Evolutionary conservation across 176 grass and related monocot genomes (phyloP).

Genomic region (Puya raimondii): DNA sequence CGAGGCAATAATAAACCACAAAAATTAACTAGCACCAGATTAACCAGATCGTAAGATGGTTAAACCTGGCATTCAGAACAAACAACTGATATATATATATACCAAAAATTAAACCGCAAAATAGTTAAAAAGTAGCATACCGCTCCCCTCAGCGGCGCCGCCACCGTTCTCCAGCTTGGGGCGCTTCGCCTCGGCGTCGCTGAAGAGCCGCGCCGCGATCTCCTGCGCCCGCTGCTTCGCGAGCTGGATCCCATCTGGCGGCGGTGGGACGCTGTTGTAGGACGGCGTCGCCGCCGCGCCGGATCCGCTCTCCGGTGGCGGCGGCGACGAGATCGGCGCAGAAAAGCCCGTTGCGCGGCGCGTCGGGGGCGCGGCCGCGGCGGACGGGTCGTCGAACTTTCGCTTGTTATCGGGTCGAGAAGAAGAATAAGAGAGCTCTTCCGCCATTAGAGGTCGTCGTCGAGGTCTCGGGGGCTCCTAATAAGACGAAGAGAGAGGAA

Average conservation of each 20-base stretch:
- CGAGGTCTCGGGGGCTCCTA: background rate
- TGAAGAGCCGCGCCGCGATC: constrained; percentile 90
- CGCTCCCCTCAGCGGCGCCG: constrained; percentile 24
- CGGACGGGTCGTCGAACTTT: constrained; percentile 60
- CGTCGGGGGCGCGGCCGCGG: constrained; percentile 12
- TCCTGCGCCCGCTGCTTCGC: constrained; percentile 94
- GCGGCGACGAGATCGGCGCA: constrained; percentile 27
- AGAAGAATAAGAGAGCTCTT: constrained; percentile 48
- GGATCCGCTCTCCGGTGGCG: constrained; percentile 11
- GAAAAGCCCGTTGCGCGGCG: constrained; percentile 73
- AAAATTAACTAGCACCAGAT: no score
- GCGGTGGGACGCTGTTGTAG: constrained; percentile 37
- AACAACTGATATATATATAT: no score
- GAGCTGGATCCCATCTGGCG: constrained; percentile 73
- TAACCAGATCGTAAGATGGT: no score
- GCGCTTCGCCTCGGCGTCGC: constrained; percentile 88
- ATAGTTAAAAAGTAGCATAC: background rate
- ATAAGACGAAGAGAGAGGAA: background rate
- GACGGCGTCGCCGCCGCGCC: constrained; percentile 10
- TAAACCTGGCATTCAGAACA: no score
- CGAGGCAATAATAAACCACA: no score
- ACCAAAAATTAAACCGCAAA: no score
- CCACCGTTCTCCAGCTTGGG: constrained; percentile 61
- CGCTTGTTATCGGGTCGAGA: constrained; percentile 60
- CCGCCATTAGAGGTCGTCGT: constrained; percentile 41